Percentiles rank a stretch among this genome's conserved stretches.
These are phyloP conservation scores for Fusarium miscanthi DNA, from an alignment of 2,329 filamentous ascomycete species.

Conservation along the genomic window DNA sequence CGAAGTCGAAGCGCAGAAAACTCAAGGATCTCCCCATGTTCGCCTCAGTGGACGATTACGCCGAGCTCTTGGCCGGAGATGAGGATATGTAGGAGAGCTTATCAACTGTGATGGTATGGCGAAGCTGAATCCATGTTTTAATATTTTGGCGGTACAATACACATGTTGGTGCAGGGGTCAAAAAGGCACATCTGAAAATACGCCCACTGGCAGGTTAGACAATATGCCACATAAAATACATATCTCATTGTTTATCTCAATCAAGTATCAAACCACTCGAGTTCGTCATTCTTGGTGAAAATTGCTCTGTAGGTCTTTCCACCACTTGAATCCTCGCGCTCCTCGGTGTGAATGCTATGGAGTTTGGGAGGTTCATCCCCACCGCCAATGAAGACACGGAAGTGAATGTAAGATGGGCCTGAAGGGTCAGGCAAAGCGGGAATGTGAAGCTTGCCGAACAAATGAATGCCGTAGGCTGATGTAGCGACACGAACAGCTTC, in stretches of 20 bases:
- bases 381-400: conserved; percentile 90
- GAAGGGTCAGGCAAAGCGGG: conserved; percentile 53
- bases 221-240: conserved; percentile 7
- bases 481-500: conserved; percentile 95
- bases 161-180: conserved; percentile 30
- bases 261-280: conserved; percentile 69
- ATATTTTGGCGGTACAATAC: conserved; percentile 27
- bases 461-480: conserved; percentile 80
- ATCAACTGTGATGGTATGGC: conserved; percentile 1
- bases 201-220: not conserved
- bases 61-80: conserved; percentile 81
- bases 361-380: conserved; percentile 82
- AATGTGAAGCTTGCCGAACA: conserved; percentile 78
- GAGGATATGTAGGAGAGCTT: conserved; percentile 58
- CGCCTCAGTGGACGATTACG: conserved; percentile 94
- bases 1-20: conserved; percentile 76
- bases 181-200: conserved; percentile 25
- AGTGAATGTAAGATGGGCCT: conserved; percentile 79
- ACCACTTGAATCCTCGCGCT: conserved; percentile 91
- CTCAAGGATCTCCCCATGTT: conserved; percentile 92
- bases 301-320: conserved; percentile 95
- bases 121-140: conserved; percentile 28
- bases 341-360: conserved; percentile 92
- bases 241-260: conserved; percentile 17
- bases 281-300: conserved; percentile 89